These are phyloP conservation scores for Vigna angularis DNA, from an alignment of 306 rosid genomes.

Conservation along the genomic window DNA sequence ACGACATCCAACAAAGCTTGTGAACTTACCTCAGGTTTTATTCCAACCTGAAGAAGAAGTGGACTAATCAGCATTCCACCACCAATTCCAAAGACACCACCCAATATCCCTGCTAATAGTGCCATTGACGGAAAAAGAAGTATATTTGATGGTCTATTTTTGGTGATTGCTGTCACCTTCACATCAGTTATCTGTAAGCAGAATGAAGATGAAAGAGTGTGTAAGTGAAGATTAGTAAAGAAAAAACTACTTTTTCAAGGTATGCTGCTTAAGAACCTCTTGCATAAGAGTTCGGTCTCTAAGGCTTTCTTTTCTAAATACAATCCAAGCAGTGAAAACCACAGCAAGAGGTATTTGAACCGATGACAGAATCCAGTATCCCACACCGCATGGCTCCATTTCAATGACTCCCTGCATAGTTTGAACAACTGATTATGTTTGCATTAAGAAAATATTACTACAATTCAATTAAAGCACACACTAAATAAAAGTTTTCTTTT, in stretches of 20 bases:
- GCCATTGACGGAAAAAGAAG: constrained; percentile 80
- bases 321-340: constrained; percentile 73
- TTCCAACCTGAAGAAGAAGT: constrained; percentile 84
- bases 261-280: constrained; percentile 52
- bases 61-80: constrained; percentile 98
- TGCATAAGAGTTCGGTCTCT: constrained; percentile 50
- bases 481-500: too few relatives aligned
- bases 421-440: constrained; percentile 8
- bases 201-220: constrained; percentile 7
- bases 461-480: too few relatives aligned
- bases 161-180: constrained; percentile 49
- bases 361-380: constrained; percentile 80
- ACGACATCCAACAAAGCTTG: background rate
- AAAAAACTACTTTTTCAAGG: background rate
- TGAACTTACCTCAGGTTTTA: constrained; percentile 73
- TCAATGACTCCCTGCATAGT: constrained; percentile 67
- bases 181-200: constrained; percentile 15
- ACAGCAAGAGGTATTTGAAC: constrained; percentile 82
- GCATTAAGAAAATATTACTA: too few relatives aligned
- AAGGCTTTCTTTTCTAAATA: constrained; percentile 56
- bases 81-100: constrained; percentile 93
- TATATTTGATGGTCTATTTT: constrained; percentile 51
- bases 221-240: background rate
- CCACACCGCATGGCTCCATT: constrained; percentile 79
- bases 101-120: constrained; percentile 73